phyloP scores from a whole-genome alignment of 2,329 filamentous ascomycete species.

The Fusarium pininemorale region DNA sequence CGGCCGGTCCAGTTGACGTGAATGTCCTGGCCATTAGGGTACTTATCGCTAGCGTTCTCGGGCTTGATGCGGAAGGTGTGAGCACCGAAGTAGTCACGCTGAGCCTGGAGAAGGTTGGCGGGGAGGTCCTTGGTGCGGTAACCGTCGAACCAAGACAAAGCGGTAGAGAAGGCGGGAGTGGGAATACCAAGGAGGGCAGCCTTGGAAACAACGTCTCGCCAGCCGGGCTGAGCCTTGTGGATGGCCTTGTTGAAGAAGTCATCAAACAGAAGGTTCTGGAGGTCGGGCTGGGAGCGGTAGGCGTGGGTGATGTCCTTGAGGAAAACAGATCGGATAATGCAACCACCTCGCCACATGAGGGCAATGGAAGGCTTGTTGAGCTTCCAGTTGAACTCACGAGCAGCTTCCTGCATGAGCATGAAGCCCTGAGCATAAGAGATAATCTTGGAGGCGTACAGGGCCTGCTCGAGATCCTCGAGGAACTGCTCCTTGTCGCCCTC shows the following conservation, averaged over 20 bases:
- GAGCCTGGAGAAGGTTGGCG: constrained; percentile 97
- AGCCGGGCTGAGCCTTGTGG: constrained; percentile 91
- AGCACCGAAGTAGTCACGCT: constrained; percentile 99
- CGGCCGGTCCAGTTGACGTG: constrained; percentile 99
- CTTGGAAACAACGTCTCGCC: constrained; percentile 92
- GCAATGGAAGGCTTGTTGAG: constrained; percentile 99
- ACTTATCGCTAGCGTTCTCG: constrained; percentile 78
- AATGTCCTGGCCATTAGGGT: constrained; percentile 85
- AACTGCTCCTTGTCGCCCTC: constrained; percentile 91
- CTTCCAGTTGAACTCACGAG: constrained; percentile 97
- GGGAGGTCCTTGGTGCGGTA: constrained; percentile 97
- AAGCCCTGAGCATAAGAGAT: constrained; percentile 99
- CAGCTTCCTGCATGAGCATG: constrained; percentile 99
- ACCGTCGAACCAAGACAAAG: constrained; percentile 97
- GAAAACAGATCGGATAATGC: constrained; percentile 99
- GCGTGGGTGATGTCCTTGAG: constrained; percentile 98
- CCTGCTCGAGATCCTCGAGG: constrained; percentile 97
- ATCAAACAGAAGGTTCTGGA: constrained; percentile 98
- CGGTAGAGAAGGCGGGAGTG: constrained; percentile 95
- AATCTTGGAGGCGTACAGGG: constrained; percentile 99
- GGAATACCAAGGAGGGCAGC: constrained; percentile 94
- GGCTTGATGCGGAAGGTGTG: constrained; percentile 92
- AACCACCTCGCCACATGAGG: constrained; percentile 99
- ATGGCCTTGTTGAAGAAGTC: constrained; percentile 99
- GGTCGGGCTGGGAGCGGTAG: constrained; percentile 92